Evolutionary conservation across 208 protist species (phyloP), one percentile per base, ranked within the genome.

Genomic region (Wallacemonas sp.): DNA sequence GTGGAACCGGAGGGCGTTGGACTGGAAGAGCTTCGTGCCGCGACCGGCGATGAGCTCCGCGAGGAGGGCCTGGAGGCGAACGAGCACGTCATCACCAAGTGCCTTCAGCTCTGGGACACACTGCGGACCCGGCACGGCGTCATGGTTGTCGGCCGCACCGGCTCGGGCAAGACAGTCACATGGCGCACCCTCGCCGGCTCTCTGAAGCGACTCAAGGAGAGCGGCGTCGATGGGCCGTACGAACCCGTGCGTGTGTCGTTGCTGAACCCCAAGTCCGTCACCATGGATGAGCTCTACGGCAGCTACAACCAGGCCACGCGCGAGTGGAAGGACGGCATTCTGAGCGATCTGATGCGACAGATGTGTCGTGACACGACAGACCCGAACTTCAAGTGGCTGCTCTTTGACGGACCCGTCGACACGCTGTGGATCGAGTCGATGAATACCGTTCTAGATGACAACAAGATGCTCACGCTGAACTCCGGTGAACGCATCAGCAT

Each of bases 381-480:
- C 72, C 61, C 81, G 41, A 88, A 94, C 59, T 86, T 98, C 75
- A 98, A 99, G 75, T 99, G 98, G 98, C 87, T 99, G 17, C 53
- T 99, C 19, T 97, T 99, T 44, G 98, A 99, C 70, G 98, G 98
- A 33, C 98, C 98, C 22, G 97, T 99, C 15, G 98, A 99, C 81
- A 99, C 98, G 45, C 79, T 99, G 19, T 99, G 98, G 98, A 99
- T 99, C 66, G 98, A 99, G 87, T 97, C 83, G 6, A 99, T 99
- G 97, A 99, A 99, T 80, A 98, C 98, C 17, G 97, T 99, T n/a
- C 81, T 99, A 15, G 98, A 99, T 84, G 98, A 99, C 80, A 99
- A 98, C 83, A 99, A 99, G 85, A 91, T 99, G 79, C 89, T 99
- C 6, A 99, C 98, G 19, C 85, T 99, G 17, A 98, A 98, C 85